Conservation (phyloP, 306 rosid species). For the Trifolium subterraneum region DNA sequence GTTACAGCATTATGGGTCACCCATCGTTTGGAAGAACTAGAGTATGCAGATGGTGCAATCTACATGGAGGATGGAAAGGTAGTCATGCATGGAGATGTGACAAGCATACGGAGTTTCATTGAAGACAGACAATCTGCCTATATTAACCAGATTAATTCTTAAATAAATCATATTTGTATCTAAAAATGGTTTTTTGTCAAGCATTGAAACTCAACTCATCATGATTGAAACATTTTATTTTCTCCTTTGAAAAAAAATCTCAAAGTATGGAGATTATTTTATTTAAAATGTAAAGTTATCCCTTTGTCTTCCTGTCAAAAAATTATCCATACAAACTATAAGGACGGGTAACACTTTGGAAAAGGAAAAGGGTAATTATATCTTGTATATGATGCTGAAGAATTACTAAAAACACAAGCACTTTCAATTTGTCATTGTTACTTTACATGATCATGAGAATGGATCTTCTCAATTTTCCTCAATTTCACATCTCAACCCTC, state of each 20-base stretch:
- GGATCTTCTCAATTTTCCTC: too few species aligned
- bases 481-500: too few species aligned
- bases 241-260: not conserved
- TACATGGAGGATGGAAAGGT: conserved; percentile 89
- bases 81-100: conserved; percentile 61
- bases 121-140: conserved; percentile 72
- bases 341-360: not conserved
- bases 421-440: too few species aligned
- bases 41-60: conserved; percentile 83
- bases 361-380: conserved; percentile 3
- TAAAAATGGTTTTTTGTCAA: not conserved
- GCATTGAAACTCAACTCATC: conserved; percentile 10
- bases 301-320: not conserved
- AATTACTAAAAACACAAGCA: not conserved
- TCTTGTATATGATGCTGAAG: conserved; percentile 33
- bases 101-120: conserved; percentile 62
- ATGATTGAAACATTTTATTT: conserved; percentile 20
- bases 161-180: conserved; percentile 22
- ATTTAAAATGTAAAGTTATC: not conserved
- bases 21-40: conserved; percentile 89
- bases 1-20: conserved; percentile 90
- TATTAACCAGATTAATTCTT: conserved; percentile 57
- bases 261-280: not conserved
- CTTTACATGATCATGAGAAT: too few species aligned
- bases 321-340: not conserved